Percentiles rank a stretch among this genome's conserved stretches.
phyloP scores from a whole-genome alignment of 2,329 filamentous ascomycete genomes.

The Penicillium sp. region DNA sequence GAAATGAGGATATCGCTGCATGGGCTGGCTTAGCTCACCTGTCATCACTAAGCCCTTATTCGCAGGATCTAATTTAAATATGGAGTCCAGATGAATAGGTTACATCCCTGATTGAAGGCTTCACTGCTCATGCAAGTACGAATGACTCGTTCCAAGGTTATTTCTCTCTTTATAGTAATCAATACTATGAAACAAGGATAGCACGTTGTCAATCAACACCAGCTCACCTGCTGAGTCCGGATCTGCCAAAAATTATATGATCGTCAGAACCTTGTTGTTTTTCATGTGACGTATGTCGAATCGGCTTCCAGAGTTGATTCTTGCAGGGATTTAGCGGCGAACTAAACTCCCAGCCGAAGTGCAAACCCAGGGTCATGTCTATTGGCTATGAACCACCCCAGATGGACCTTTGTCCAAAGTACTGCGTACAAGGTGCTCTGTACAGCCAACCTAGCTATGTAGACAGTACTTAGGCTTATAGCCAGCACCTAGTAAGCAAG shows the following conservation, averaged over 20 bases:
- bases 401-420: too few relatives aligned
- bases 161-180: too few relatives aligned
- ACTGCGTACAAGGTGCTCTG: too few relatives aligned
- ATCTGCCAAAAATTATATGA: constrained; percentile 4
- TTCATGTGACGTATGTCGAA: background rate
- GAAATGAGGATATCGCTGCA: background rate
- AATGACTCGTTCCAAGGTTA: too few relatives aligned
- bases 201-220: background rate
- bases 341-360: too few relatives aligned
- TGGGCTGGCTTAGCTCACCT: background rate
- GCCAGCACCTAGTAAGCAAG: background rate
- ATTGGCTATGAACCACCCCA: too few relatives aligned
- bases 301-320: background rate
- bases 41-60: background rate
- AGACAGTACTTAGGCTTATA: background rate
- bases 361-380: too few relatives aligned
- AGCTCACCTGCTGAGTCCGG: background rate
- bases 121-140: too few relatives aligned
- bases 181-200: background rate
- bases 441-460: too few relatives aligned
- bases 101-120: too few relatives aligned
- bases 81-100: too few relatives aligned
- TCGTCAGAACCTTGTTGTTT: background rate
- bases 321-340: too few relatives aligned
- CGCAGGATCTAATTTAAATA: background rate